A percentile compares a stretch with the other conserved stretches of the same genome.
These are phyloP conservation scores for Trichoderma arundinaceum DNA, from an alignment of 2,329 filamentous ascomycete species.

Conservation along the genomic window DNA sequence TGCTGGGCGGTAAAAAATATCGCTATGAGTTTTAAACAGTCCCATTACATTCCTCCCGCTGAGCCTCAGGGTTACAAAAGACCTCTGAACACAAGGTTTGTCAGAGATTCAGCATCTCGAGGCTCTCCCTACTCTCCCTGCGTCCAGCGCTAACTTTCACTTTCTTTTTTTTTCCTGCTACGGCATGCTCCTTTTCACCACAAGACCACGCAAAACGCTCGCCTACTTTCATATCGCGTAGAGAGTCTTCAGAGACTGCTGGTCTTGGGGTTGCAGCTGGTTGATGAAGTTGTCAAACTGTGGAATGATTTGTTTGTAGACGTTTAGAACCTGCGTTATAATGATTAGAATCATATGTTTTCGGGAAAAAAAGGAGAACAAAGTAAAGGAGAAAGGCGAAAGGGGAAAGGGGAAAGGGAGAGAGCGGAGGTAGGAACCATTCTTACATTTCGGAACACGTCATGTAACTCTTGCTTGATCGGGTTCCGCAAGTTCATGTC, in stretches of 20 bases:
- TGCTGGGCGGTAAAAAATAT: constrained; percentile 18
- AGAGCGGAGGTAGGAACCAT: neutral
- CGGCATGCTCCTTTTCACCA: neutral
- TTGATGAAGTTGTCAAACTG: constrained; percentile 62
- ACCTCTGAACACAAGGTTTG: constrained; percentile 9
- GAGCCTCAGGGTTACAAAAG: constrained; percentile 7
- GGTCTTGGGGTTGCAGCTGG: constrained; percentile 57
- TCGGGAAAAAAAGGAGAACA: neutral
- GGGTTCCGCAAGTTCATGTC: constrained; percentile 66
- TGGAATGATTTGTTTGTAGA: constrained; percentile 65
- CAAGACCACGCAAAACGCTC: neutral
- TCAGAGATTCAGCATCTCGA: constrained; percentile 2
- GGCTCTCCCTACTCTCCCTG: constrained; percentile 5
- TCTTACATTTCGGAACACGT: constrained; percentile 77
- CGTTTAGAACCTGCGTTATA: constrained; percentile 53
- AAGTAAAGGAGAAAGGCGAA: neutral
- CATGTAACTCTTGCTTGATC: constrained; percentile 68
- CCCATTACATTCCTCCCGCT: constrained; percentile 21
- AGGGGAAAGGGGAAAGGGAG: neutral
- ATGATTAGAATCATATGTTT: constrained; percentile 6
- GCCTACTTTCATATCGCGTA: constrained; percentile 50
- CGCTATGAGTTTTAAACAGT: constrained; percentile 23
- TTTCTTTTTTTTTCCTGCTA: neutral
- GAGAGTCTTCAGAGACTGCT: constrained; percentile 54
- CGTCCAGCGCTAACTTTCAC: constrained; percentile 26